Base-by-base conservation (phyloP, 176 grass and related monocot genomes). In the Tillandsia leiboldiana region DNA sequence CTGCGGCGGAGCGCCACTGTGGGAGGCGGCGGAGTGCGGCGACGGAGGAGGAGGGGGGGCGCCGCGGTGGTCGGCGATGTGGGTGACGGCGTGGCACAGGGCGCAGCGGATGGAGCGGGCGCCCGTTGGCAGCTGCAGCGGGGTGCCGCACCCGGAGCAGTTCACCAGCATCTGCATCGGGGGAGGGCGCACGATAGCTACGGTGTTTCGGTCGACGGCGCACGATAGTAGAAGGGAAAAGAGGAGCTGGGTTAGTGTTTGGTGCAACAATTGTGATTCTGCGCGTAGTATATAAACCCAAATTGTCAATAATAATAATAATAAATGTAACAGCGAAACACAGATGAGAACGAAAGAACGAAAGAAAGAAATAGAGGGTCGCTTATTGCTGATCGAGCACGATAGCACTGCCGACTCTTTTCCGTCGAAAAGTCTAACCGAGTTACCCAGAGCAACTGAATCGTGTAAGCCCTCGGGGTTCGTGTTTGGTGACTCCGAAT, bases 71-170 rank as follows among this genome's bases (percentile, higher is more conserved):
- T 87, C 70, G 13, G 84, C 74, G 73, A 97, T 76, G 74, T 87
- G 63, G 18, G 94, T 99, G 73, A 99, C 26, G 75, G 72, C 66
- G 20, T 88, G 84, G 84, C 94, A 99, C 74, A 99, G 57, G 64
- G 80, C 77, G 82, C 94, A 99, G 33, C 94, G 84, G 84, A 99
- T 76, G 75, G 84, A 93, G 70, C 66, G 78, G 52, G 89, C 94
- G 9, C 94, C 94, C 5, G 81, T 77, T 1, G 94, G 94, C 22
- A 97, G 79, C 84, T 92, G 87, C 67, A 99, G 84, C 59, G 84
- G 65, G 70, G 81, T 88, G 33, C 86, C 82, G 72, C 94, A 99
- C 10, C 84, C 89, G 77, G 94, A 93, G 86, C 94, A 99, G 63
- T 93, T 50, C 48, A 99, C 74, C 59, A 99, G 87, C 94, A 84